Percentiles rank a stretch among this genome's conserved stretches.
Evolutionary conservation across 495 filamentous ascomycete species (phyloP).

Genomic region (Tuber indicum): DNA sequence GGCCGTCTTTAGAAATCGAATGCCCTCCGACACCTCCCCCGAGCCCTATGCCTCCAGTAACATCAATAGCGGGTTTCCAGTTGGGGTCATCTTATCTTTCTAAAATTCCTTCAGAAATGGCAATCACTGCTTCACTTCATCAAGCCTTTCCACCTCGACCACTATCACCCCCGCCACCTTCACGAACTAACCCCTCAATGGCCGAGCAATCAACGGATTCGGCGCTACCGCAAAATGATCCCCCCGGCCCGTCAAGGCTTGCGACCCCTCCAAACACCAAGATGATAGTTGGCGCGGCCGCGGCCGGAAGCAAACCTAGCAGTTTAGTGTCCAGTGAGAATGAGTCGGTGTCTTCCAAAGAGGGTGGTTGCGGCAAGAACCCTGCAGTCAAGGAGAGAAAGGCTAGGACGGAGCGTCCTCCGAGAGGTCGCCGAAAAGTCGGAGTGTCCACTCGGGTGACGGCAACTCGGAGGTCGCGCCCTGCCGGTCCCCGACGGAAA

Average conservation of each 20-base stretch:
- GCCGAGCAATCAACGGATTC: neutral
- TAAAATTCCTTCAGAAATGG: constrained; percentile 34
- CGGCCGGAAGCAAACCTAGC: neutral
- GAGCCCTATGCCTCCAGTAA: constrained; percentile 36
- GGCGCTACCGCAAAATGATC: neutral
- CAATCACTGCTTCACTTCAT: constrained; percentile 37
- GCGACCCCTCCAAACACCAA: neutral
- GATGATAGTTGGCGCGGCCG: neutral
- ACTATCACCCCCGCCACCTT: constrained; percentile 31
- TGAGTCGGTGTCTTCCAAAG: constrained; percentile 21
- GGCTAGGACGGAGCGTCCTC: constrained; percentile 26
- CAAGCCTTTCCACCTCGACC: constrained; percentile 33
- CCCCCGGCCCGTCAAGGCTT: neutral
- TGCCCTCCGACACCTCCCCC: constrained; percentile 41
- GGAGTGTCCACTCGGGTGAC: constrained; percentile 19
- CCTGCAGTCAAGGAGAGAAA: constrained; percentile 11
- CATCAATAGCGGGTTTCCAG: constrained; percentile 25
- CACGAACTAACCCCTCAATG: neutral
- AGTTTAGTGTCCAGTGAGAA: constrained; percentile 12
- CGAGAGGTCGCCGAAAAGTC: constrained; percentile 31
- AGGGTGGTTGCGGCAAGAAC: constrained; percentile 12
- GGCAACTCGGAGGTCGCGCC: constrained; percentile 22
- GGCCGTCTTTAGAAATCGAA: constrained; percentile 33
- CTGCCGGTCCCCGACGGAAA: constrained; percentile 23
- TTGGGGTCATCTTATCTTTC: constrained; percentile 30